These are phyloP conservation scores for Austroboletus eburneus DNA, from an alignment of 768 basidiomycete species.

Conservation along the genomic window DNA sequence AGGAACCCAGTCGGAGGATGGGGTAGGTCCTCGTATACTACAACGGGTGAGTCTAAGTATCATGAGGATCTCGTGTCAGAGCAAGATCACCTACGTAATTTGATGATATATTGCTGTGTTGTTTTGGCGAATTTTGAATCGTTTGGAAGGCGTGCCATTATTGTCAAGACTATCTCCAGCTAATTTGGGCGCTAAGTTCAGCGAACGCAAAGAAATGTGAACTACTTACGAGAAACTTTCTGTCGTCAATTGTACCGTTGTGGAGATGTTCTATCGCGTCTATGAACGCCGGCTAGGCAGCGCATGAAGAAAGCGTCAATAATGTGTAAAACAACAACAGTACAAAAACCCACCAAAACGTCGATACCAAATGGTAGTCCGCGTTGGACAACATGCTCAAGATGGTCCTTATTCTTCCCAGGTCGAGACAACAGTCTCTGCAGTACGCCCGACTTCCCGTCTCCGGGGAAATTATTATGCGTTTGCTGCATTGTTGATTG, in stretches of 20 bases:
- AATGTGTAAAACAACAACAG: neutral
- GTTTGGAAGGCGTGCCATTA: constrained; percentile 53
- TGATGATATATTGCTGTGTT: constrained; percentile 50
- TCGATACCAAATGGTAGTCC: constrained; percentile 21
- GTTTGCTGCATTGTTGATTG: constrained; percentile 5
- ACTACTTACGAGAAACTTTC: constrained; percentile 51
- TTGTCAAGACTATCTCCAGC: constrained; percentile 59
- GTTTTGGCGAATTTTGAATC: constrained; percentile 27
- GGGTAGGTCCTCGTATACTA: constrained; percentile 78
- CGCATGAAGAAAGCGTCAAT: neutral
- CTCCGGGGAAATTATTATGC: neutral
- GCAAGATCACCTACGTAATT: constrained; percentile 48
- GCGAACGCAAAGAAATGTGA: neutral
- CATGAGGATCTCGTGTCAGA: neutral
- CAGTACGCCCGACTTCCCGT: constrained; percentile 6
- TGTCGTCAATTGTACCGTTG: constrained; percentile 52
- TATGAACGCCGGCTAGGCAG: constrained; percentile 41
- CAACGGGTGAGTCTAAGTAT: constrained; percentile 2
- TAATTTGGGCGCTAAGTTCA: constrained; percentile 24
- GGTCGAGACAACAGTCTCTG: constrained; percentile 15
- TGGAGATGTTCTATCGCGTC: constrained; percentile 45
- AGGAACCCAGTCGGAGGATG: constrained; percentile 65
- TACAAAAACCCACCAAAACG: constrained; percentile 26
- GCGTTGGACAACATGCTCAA: constrained; percentile 27
- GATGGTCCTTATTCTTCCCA: constrained; percentile 20